phyloP scores from a whole-genome alignment of 495 filamentous ascomycete species.

The Aspergillus bertholletiae region DNA sequence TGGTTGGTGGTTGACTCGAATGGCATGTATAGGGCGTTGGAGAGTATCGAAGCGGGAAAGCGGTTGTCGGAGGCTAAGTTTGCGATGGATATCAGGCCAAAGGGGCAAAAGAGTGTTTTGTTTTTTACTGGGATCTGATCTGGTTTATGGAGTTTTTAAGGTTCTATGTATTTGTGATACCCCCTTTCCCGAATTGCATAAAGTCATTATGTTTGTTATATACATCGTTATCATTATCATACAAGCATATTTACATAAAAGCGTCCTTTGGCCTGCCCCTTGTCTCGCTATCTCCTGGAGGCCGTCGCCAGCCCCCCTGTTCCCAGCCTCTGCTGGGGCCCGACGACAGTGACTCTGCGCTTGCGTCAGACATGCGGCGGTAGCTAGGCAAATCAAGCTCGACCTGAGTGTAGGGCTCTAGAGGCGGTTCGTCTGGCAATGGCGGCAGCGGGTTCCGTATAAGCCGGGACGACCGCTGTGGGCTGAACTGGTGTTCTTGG shows the following conservation, averaged over 20 bases:
- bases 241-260: constrained; percentile 13
- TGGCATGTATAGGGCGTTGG: constrained; percentile 68
- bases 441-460: constrained; percentile 18
- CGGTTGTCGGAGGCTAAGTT: constrained; percentile 73
- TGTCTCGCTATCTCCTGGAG: constrained; percentile 18
- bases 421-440: constrained; percentile 17
- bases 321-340: constrained; percentile 8
- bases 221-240: constrained; percentile 23
- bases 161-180: constrained; percentile 9
- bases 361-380: constrained; percentile 7
- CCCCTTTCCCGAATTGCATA: too few species aligned
- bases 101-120: constrained; percentile 60
- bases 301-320: constrained; percentile 34
- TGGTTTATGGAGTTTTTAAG: constrained; percentile 5
- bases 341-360: constrained; percentile 8
- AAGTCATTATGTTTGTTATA: constrained; percentile 22
- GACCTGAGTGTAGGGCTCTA: constrained; percentile 5
- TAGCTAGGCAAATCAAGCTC: not conserved
- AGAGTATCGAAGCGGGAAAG: constrained; percentile 73
- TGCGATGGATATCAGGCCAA: constrained; percentile 54
- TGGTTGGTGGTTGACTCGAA: too few species aligned
- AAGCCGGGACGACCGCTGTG: constrained; percentile 11
- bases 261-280: constrained; percentile 11
- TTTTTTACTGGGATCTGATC: constrained; percentile 36
- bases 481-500: constrained; percentile 3